Conservation (phyloP, 768 basidiomycete genomes). For the Inosperma sp. region DNA sequence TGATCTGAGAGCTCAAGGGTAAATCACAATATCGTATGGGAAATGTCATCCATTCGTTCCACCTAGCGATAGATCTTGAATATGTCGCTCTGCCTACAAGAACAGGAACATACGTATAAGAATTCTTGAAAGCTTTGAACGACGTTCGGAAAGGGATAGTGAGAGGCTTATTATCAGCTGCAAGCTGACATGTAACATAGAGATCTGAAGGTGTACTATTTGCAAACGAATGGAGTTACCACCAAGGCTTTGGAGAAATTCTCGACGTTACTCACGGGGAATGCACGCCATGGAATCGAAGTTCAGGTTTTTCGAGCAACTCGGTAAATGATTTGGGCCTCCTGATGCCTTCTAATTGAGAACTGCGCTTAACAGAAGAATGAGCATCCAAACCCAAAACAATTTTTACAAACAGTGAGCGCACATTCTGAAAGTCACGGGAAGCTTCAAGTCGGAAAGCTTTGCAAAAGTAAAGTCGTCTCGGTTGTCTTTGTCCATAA, state of each 20-base stretch:
- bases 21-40: slow-evolving; percentile 93
- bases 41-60: slow-evolving; percentile 94
- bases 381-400: no score
- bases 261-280: slow-evolving; percentile 50
- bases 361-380: slow-evolving; percentile 48
- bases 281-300: slow-evolving; percentile 80
- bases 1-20: slow-evolving; percentile 83
- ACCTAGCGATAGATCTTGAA: slow-evolving; percentile 42
- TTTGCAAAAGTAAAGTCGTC: slow-evolving; percentile 94
- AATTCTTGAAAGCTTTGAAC: slow-evolving; percentile 87
- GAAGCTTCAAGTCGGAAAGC: slow-evolving; percentile 82
- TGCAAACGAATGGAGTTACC: slow-evolving; percentile 15
- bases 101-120: slow-evolving; percentile 54
- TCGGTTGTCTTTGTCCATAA: slow-evolving; percentile 55
- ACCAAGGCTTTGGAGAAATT: not conserved
- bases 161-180: slow-evolving; percentile 89
- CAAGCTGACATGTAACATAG: slow-evolving; percentile 88
- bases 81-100: not conserved
- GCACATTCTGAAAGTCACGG: slow-evolving; percentile 83
- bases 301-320: slow-evolving; percentile 75
- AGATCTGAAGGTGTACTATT: slow-evolving; percentile 84
- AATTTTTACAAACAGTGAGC: no score
- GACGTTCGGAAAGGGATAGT: slow-evolving; percentile 90
- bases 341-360: slow-evolving; percentile 80
- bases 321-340: slow-evolving; percentile 71